Percentiles rank a stretch among this genome's conserved stretches.
Evolutionary conservation across 148 eudicot genomes (phyloP).

Genomic region (Rhododendron vialii): DNA sequence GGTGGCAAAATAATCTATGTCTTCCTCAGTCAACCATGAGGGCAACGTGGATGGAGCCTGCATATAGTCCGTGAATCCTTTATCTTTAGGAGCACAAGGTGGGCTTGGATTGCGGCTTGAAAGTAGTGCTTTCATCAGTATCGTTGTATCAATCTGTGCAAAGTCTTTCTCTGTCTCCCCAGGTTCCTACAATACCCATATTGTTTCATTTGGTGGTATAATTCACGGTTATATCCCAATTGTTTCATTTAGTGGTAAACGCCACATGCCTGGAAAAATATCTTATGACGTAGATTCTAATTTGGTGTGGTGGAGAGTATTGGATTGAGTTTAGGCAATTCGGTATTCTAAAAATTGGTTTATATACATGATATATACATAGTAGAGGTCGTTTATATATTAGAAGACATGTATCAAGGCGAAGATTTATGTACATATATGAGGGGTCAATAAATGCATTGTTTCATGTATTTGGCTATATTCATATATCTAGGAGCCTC

Average conservation of each 20-base stretch:
- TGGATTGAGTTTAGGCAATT: not conserved
- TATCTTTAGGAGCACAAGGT: conserved; percentile 36
- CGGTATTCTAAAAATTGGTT: not conserved
- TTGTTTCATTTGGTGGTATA: not conserved
- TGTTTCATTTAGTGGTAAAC: not conserved
- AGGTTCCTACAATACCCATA: conserved; percentile 30
- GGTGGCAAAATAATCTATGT: conserved; percentile 40
- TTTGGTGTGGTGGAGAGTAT: not conserved
- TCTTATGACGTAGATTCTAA: not conserved
- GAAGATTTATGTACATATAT: not conserved
- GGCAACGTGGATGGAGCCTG: conserved; percentile 24
- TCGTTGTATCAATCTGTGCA: conserved; percentile 26
- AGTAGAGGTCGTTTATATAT: not conserved
- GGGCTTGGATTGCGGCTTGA: conserved; percentile 25
- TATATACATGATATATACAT: too few relatives aligned
- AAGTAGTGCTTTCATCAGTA: conserved; percentile 25
- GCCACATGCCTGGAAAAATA: not conserved
- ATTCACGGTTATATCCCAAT: not conserved
- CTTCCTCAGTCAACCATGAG: conserved; percentile 58
- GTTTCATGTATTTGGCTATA: not conserved
- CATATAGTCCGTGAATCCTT: conserved; percentile 5
- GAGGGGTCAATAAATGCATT: not conserved
- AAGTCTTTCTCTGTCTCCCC: conserved; percentile 43
- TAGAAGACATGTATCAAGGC: not conserved
- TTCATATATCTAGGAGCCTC: not conserved